phyloP scores from a whole-genome alignment of 495 filamentous ascomycete species.

The Penicillium simplicissimum region DNA sequence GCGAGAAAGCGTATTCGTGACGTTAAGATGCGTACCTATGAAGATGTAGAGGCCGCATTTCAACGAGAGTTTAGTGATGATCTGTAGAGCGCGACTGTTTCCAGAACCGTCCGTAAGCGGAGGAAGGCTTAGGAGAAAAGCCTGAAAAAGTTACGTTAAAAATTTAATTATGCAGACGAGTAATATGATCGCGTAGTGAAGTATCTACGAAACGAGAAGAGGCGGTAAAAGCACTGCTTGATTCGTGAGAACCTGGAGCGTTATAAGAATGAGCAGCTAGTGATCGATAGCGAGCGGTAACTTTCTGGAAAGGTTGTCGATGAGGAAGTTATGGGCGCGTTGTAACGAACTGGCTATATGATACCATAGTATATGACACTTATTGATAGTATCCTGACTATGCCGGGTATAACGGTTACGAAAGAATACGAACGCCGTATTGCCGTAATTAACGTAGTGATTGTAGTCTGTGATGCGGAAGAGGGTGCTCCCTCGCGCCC shows the following conservation, averaged over 20 bases:
- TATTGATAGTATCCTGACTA: conserved; percentile 29
- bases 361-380: conserved; percentile 27
- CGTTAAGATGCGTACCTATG: conserved; percentile 16
- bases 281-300: conserved; percentile 26
- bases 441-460: conserved; percentile 31
- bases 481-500: conserved; percentile 23
- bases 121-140: too few species aligned
- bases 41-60: conserved; percentile 13
- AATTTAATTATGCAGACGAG: too few species aligned
- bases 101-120: too few species aligned
- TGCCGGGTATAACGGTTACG: conserved; percentile 23
- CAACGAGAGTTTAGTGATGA: conserved; percentile 15
- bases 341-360: conserved; percentile 26
- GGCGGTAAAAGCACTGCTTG: too few species aligned
- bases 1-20: conserved; percentile 13
- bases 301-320: conserved; percentile 31
- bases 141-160: too few species aligned
- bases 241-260: too few species aligned
- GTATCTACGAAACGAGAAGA: too few species aligned
- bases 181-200: too few species aligned
- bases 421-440: conserved; percentile 28
- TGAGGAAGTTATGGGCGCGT: conserved; percentile 21
- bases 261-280: too few species aligned
- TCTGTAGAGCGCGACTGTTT: too few species aligned
- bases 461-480: conserved; percentile 32